phyloP scores from a whole-genome alignment of 2,329 filamentous ascomycete genomes.

The Xylariomycetidae sp. region DNA sequence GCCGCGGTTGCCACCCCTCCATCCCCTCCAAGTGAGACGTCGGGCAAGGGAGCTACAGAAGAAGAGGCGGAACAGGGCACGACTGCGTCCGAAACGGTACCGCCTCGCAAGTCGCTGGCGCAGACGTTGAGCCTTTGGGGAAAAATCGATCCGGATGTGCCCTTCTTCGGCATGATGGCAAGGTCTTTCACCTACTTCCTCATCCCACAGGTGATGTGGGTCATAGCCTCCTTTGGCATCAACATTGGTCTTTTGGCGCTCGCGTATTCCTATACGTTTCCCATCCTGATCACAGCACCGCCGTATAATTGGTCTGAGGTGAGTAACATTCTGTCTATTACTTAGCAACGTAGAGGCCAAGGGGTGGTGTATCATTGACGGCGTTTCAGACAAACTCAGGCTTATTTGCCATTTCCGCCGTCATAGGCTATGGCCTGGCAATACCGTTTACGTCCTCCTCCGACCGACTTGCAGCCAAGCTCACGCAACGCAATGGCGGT shows the following conservation, averaged over 20 bases:
- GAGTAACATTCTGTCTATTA: conserved; percentile 12
- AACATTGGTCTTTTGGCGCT: conserved; percentile 40
- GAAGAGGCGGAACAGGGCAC: conserved; percentile 11
- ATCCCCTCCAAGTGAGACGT: conserved; percentile 15
- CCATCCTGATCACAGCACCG: conserved; percentile 34
- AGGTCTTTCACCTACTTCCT: conserved; percentile 39
- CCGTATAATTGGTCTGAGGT: conserved; percentile 38
- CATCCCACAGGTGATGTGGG: conserved; percentile 40
- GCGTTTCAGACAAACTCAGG: conserved; percentile 27
- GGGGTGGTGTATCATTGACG: too few relatives aligned
- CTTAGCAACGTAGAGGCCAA: too few relatives aligned
- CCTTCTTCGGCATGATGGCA: conserved; percentile 36
- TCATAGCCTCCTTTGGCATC: conserved; percentile 39
- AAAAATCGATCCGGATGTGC: conserved; percentile 31
- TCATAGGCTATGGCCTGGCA: conserved; percentile 33
- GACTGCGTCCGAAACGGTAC: conserved; percentile 12
- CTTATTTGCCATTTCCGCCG: conserved; percentile 27
- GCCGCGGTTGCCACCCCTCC: conserved; percentile 6
- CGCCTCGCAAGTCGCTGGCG: conserved; percentile 32
- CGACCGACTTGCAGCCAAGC: conserved; percentile 33
- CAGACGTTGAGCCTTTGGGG: conserved; percentile 35
- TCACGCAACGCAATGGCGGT: conserved; percentile 33
- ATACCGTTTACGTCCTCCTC: conserved; percentile 30
- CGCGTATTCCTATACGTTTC: conserved; percentile 42
- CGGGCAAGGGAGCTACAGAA: conserved; percentile 11